Base-by-base conservation (phyloP, 2,329 filamentous ascomycete species). In the Apiospora rasikravindrae region DNA sequence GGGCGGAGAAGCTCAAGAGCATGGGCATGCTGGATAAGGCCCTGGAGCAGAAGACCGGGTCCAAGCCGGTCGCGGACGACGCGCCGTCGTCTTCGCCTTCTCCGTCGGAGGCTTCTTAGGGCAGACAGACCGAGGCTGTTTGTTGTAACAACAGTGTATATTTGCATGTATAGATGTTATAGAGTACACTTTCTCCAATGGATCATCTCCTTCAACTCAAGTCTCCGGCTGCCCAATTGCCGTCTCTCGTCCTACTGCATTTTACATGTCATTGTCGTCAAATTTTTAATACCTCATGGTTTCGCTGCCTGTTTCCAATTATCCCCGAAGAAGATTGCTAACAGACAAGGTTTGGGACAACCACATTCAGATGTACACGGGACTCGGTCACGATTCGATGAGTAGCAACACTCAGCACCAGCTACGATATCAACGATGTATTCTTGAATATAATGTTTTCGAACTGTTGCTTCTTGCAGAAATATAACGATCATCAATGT, bases 1-100 rank as follows among this genome's bases (percentile, higher is more conserved):
- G 76, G 16, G 76, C 75, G 26, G 77, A 78, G 69, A 77, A 72
- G 71, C 24, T 78, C 51, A 77, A 76, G 73, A 76, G 73, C 1
- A 77, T 76, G 67, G 77, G 74, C 3, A 71, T 74, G n/a, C 45
- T 76, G n/a, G 71, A 75, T 13, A 40, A 64, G 22, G 33, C 57
- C 19, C 57, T 64, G 19, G 33, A 64, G 57, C 57, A 64, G 33
- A 64, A 64, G 33, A n/a, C 57, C 1, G 57, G 57, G 8, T 14
- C 57, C 4, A 64, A 64, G 29, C 14, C 19, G 11, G 10, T 24
- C 8, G 10, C 57, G 33, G n/a, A 64, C 19, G 33, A 64, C 8
- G 13, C 57, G 19, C 29, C 57, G 19, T 14, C 33, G 33, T 3
- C 53, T 8, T 7, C 57, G 2, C 19, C 53, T 8, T 8, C 57